Evolutionary conservation across 2,329 filamentous ascomycete species (phyloP).

Genomic region (Epichloe aotearoae): DNA sequence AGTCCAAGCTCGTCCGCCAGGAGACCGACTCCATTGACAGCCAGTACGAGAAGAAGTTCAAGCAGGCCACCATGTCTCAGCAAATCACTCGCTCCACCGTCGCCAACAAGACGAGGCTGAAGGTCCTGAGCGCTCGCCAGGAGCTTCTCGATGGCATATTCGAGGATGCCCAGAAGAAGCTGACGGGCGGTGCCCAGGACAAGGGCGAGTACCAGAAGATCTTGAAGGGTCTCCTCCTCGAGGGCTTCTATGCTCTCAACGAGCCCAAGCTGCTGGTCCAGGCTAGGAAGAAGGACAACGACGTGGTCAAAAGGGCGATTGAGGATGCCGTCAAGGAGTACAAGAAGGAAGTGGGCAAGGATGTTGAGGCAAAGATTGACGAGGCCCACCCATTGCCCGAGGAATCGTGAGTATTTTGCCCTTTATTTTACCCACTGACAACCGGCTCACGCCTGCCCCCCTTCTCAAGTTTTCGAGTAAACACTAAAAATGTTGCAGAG

Average conservation of each 20-base stretch:
- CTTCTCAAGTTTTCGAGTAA: background rate
- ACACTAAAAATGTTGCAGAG: constrained; percentile 33
- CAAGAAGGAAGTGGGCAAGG: constrained; percentile 62
- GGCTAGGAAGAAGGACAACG: constrained; percentile 68
- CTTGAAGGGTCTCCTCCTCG: constrained; percentile 70
- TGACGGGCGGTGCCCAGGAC: constrained; percentile 52
- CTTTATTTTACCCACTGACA: background rate
- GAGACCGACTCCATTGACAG: constrained; percentile 88
- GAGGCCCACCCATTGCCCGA: constrained; percentile 70
- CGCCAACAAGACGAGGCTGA: constrained; percentile 88
- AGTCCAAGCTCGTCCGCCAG: constrained; percentile 93
- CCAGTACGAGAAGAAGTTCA: constrained; percentile 97
- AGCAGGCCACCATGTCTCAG: constrained; percentile 95
- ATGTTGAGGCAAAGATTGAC: constrained; percentile 58
- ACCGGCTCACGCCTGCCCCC: background rate
- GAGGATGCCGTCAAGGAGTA: constrained; percentile 69
- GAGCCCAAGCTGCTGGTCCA: constrained; percentile 66
- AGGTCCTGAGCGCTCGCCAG: constrained; percentile 76
- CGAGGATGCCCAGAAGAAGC: constrained; percentile 60
- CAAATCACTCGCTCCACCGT: constrained; percentile 96
- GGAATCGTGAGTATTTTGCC: constrained; percentile 53
- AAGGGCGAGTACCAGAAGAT: constrained; percentile 61
- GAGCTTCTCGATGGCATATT: constrained; percentile 86
- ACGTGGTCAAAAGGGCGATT: constrained; percentile 63
- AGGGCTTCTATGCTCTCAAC: constrained; percentile 78